Evolutionary conservation across 495 filamentous ascomycete genomes (phyloP).

Genomic region (Penicillium coffeae): DNA sequence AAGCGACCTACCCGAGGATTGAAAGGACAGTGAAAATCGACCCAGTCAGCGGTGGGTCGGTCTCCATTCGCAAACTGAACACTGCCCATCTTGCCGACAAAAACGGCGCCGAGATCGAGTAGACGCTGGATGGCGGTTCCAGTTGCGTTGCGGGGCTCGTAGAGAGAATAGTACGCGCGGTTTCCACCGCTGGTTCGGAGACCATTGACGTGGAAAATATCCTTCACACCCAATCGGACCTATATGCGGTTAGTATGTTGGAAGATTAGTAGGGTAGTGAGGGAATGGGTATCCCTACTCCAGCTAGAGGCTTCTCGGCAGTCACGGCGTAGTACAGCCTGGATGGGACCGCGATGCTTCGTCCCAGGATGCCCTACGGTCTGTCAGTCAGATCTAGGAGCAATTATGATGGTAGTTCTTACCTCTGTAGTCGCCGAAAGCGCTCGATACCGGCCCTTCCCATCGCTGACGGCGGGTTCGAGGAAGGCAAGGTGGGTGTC

Average conservation of each 20-base stretch:
- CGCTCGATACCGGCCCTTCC: slow-evolving; percentile 5
- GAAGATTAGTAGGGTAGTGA: not conserved
- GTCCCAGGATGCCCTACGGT: no score
- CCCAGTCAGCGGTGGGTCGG: slow-evolving; percentile 34
- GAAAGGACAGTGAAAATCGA: slow-evolving; percentile 41
- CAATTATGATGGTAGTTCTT: no score
- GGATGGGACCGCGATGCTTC: slow-evolving; percentile 46
- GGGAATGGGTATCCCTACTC: slow-evolving; percentile 9
- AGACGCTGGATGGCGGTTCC: slow-evolving; percentile 34
- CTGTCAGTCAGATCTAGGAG: no score
- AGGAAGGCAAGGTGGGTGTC: slow-evolving; percentile 39
- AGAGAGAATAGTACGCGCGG: slow-evolving; percentile 36
- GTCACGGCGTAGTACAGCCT: slow-evolving; percentile 36
- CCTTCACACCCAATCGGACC: slow-evolving; percentile 29
- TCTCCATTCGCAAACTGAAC: slow-evolving; percentile 44
- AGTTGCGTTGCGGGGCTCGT: slow-evolving; percentile 27
- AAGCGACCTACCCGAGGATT: no score
- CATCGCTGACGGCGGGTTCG: slow-evolving; percentile 29
- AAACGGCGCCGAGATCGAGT: slow-evolving; percentile 39
- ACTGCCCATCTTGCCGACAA: slow-evolving; percentile 48
- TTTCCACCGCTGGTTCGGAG: slow-evolving; percentile 39
- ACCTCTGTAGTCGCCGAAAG: slow-evolving; percentile 6
- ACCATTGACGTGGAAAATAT: slow-evolving; percentile 43
- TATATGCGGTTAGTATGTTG: not conserved
- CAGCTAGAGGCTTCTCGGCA: slow-evolving; percentile 30